Conservation (phyloP, 345 rosid species). For the Nasturtium officinale region DNA sequence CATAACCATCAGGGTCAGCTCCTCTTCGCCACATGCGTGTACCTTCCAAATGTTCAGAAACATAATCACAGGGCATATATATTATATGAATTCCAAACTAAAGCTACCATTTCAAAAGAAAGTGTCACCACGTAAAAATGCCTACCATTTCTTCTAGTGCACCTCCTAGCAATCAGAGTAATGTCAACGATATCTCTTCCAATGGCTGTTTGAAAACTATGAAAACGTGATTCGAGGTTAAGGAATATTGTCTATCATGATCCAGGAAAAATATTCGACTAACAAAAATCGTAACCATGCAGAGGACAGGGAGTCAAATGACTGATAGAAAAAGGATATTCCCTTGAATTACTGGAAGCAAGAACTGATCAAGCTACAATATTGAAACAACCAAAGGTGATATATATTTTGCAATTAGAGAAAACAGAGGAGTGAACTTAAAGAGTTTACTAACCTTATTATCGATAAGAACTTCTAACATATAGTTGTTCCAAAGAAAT, state of each 20-base stretch:
- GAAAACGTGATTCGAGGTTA: constrained; percentile 63
- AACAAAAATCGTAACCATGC: constrained; percentile 8
- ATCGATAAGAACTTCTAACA: constrained; percentile 90
- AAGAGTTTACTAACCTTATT: constrained; percentile 60
- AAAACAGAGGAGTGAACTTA: constrained; percentile 23
- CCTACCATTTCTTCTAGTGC: constrained; percentile 86
- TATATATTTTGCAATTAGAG: constrained; percentile 12
- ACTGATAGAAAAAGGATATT: constrained; percentile 66
- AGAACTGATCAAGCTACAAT: constrained; percentile 88
- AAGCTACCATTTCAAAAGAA: neutral
- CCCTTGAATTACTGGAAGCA: constrained; percentile 93
- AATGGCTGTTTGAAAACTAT: constrained; percentile 85
- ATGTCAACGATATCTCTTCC: constrained; percentile 85
- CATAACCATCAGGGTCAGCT: constrained; percentile 98
- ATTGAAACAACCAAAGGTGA: constrained; percentile 18
- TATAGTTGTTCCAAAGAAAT: constrained; percentile 95
- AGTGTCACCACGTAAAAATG: neutral
- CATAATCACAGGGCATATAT: constrained; percentile 14
- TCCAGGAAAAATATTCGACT: constrained; percentile 9
- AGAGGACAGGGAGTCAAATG: constrained; percentile 27
- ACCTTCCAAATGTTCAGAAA: constrained; percentile 50
- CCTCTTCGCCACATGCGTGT: constrained; percentile 99
- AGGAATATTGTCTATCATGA: constrained; percentile 49
- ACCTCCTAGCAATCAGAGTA: constrained; percentile 91
- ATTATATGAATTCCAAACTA: constrained; percentile 2